Evolutionary conservation across 1,139 yeast species (phyloP).

Genomic region (Sugiyamaella pinicola): DNA sequence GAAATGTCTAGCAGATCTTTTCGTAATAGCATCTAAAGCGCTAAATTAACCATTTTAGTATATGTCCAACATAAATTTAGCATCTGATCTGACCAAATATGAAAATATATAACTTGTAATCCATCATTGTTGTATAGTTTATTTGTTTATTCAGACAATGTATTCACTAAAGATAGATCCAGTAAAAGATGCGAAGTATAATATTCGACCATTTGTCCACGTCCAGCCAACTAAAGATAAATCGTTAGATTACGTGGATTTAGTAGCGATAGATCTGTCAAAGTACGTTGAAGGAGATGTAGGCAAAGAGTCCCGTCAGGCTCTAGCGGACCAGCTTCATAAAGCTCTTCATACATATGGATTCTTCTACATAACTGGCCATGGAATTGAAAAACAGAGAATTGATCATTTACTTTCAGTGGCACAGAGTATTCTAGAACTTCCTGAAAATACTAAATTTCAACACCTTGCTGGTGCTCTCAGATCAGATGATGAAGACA

Average conservation of each 20-base stretch:
- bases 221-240: constrained; percentile 35
- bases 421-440: constrained; percentile 46
- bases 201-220: constrained; percentile 45
- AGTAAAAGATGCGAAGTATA: constrained; percentile 36
- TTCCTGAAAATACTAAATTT: constrained; percentile 49
- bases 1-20: neutral
- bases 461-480: constrained; percentile 48
- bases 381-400: constrained; percentile 43
- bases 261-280: constrained; percentile 47
- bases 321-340: constrained; percentile 44
- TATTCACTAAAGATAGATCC: constrained; percentile 2
- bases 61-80: neutral
- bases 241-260: constrained; percentile 35
- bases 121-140: neutral
- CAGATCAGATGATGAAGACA: constrained; percentile 43
- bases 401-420: constrained; percentile 45
- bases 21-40: constrained; percentile 3
- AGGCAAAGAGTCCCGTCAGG: constrained; percentile 37
- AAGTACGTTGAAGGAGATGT: constrained; percentile 46
- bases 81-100: neutral
- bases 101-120: too few relatives aligned
- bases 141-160: neutral
- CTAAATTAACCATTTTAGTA: constrained; percentile 10
- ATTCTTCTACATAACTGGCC: constrained; percentile 49
- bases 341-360: constrained; percentile 50